Percentiles rank a stretch among this genome's conserved stretches.
phyloP scores from a whole-genome alignment of 495 filamentous ascomycete species.

The Aspergillus egyptiacus region DNA sequence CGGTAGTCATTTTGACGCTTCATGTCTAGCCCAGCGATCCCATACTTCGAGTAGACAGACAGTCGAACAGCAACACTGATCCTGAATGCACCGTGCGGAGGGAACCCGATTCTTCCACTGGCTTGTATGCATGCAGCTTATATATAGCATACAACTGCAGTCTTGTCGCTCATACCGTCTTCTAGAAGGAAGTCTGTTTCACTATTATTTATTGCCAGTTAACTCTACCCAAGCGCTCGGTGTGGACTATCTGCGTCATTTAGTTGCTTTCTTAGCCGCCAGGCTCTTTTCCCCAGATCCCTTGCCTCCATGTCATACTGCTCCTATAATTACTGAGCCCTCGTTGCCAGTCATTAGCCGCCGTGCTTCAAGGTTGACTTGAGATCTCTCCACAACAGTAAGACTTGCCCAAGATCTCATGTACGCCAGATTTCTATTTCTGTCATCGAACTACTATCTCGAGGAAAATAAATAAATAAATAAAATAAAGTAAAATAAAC shows the following conservation, averaged over 20 bases:
- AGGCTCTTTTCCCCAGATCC: too few relatives aligned
- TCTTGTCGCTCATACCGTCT: not conserved
- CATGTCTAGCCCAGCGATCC: not conserved
- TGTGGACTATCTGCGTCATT: not conserved
- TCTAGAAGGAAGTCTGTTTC: not conserved
- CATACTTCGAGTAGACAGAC: not conserved
- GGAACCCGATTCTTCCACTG: not conserved
- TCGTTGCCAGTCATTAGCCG: constrained; percentile 8
- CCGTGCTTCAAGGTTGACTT: not conserved
- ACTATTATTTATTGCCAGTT: not conserved
- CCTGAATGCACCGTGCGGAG: not conserved
- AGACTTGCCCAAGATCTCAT: not conserved
- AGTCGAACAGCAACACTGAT: not conserved
- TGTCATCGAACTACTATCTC: not conserved
- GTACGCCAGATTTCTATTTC: not conserved
- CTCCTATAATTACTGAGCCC: not conserved
- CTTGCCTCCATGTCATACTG: not conserved
- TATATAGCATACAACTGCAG: not conserved
- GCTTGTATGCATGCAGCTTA: not conserved
- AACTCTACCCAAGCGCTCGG: not conserved
- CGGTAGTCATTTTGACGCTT: too few relatives aligned
- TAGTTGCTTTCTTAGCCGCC: constrained; percentile 1
- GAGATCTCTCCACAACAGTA: not conserved
- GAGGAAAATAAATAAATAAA: not conserved
- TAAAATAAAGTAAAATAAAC: too few relatives aligned